A percentile compares a stretch with the other conserved stretches of the same genome.
Evolutionary conservation across 2,329 filamentous ascomycete genomes (phyloP).

Genomic region (Gremmenia infestans): DNA sequence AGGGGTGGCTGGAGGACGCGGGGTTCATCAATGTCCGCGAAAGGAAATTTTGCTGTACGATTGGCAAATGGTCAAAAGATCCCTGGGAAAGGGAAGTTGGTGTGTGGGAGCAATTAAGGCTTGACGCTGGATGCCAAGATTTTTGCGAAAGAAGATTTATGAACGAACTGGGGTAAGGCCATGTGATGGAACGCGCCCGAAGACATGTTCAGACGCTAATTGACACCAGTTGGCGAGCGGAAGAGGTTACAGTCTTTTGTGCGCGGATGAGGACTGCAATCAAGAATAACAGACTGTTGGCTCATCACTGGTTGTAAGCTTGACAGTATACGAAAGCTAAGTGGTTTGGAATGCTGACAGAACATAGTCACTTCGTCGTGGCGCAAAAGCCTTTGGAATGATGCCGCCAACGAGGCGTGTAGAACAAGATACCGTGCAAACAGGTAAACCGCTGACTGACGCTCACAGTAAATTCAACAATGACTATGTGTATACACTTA

Average conservation of each 20-base stretch:
- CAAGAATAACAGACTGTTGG: slow-evolving; percentile 11
- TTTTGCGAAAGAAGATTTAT: slow-evolving; percentile 17
- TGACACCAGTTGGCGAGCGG: slow-evolving; percentile 8
- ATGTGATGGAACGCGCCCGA: neutral
- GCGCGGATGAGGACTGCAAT: slow-evolving; percentile 12
- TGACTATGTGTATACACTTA: no score
- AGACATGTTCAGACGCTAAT: neutral
- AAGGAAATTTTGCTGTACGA: slow-evolving; percentile 40
- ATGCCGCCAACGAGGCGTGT: neutral
- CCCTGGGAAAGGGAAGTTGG: slow-evolving; percentile 12
- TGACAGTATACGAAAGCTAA: neutral
- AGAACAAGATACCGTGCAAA: neutral
- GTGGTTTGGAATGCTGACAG: neutral
- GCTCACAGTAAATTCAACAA: no score
- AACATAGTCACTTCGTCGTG: slow-evolving; percentile 6
- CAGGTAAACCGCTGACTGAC: no score
- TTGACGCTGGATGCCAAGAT: slow-evolving; percentile 11
- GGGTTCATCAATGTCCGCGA: slow-evolving; percentile 40
- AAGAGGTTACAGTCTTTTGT: slow-evolving; percentile 12
- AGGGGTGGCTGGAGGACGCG: slow-evolving; percentile 30
- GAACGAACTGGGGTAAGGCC: slow-evolving; percentile 9
- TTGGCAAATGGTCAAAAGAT: slow-evolving; percentile 42
- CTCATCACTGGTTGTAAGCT: slow-evolving; percentile 12
- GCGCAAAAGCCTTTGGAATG: slow-evolving; percentile 7
- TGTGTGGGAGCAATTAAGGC: slow-evolving; percentile 13